These are phyloP conservation scores for Pythium brachiatum DNA, from an alignment of 352 stramenopile genomes.

Conservation along the genomic window DNA sequence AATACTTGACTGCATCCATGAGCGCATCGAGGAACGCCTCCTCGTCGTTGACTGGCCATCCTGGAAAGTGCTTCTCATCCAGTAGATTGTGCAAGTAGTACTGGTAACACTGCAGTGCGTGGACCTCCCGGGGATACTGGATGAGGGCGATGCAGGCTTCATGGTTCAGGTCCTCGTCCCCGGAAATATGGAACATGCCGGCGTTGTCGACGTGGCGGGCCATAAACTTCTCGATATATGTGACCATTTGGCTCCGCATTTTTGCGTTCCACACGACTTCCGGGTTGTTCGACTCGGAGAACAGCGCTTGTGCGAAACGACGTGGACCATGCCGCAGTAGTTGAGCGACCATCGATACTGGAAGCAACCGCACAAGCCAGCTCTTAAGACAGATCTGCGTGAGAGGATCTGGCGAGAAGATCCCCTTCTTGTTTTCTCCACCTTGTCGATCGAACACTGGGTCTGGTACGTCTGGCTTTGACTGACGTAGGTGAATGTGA, in stretches of 20 bases:
- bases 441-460: constrained; percentile 72
- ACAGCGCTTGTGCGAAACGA: constrained; percentile 74
- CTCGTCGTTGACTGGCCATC: constrained; percentile 87
- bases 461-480: constrained; percentile 53
- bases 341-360: constrained; percentile 85
- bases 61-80: constrained; percentile 82
- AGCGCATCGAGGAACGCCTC: constrained; percentile 66
- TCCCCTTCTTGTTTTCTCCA: constrained; percentile 75
- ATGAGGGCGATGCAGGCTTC: constrained; percentile 78
- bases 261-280: constrained; percentile 86
- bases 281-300: constrained; percentile 82
- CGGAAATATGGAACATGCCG: constrained; percentile 75
- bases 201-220: constrained; percentile 55
- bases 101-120: constrained; percentile 84
- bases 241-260: constrained; percentile 85
- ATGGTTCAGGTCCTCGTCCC: constrained; percentile 66
- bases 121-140: constrained; percentile 80
- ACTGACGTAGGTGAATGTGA: constrained; percentile 82
- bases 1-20: constrained; percentile 74
- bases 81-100: constrained; percentile 88
- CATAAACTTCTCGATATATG: constrained; percentile 87
- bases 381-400: constrained; percentile 82
- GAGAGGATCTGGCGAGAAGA: constrained; percentile 76
- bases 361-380: constrained; percentile 79
- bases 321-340: constrained; percentile 72